These are phyloP conservation scores for Fusarium poae DNA, from an alignment of 2,329 filamentous ascomycete species.

Conservation along the genomic window DNA sequence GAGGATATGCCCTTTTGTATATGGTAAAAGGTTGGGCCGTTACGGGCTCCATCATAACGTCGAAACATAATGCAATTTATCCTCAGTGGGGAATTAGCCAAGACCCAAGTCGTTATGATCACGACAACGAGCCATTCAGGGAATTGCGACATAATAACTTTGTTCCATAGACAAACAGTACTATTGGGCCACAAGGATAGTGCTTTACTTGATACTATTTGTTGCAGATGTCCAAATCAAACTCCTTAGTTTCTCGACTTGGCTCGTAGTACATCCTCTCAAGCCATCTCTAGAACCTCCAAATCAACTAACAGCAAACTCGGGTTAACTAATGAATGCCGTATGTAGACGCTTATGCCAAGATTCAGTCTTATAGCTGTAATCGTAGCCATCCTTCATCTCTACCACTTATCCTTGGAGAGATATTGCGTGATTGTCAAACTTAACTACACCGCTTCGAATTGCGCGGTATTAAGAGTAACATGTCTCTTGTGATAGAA, in stretches of 20 bases:
- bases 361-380: conserved; percentile 3
- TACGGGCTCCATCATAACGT: conserved; percentile 35
- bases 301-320: too few relatives aligned
- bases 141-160: neutral
- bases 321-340: neutral
- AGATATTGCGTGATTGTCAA: conserved; percentile 10
- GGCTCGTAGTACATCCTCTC: neutral
- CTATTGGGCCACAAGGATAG: neutral
- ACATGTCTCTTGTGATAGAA: neutral
- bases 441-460: conserved; percentile 24
- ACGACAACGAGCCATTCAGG: neutral
- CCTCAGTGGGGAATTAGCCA: neutral
- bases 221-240: neutral
- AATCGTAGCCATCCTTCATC: neutral
- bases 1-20: conserved; percentile 29
- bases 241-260: neutral
- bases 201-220: neutral
- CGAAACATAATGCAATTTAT: conserved; percentile 41
- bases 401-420: neutral
- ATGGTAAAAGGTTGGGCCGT: neutral
- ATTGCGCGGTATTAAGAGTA: neutral
- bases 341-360: neutral
- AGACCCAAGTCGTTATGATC: neutral
- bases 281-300: neutral
- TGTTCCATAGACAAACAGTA: neutral